Conservation (phyloP, 768 basidiomycete genomes). For the Tubosaeta sp. region DNA sequence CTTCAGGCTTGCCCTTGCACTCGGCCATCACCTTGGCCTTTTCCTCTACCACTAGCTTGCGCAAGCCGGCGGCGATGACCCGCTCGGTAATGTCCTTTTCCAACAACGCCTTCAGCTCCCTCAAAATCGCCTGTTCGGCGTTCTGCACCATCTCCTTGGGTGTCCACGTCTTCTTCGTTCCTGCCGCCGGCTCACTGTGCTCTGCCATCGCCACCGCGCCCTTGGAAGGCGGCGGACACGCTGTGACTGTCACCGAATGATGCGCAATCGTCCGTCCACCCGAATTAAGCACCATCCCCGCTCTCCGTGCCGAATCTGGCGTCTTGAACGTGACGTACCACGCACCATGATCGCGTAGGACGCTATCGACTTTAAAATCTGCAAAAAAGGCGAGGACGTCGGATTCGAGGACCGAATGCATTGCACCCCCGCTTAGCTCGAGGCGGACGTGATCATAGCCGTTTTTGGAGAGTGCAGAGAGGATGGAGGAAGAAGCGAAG, state of each 20-base stretch:
- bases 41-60: constrained; percentile 50
- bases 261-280: constrained; percentile 52
- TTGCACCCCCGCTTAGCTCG: constrained; percentile 41
- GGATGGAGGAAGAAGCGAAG: constrained; percentile 15
- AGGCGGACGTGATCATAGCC: constrained; percentile 65
- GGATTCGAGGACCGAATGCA: constrained; percentile 55
- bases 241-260: constrained; percentile 54
- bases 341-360: constrained; percentile 64
- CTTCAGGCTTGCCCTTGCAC: constrained; percentile 22
- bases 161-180: constrained; percentile 45
- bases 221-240: constrained; percentile 35
- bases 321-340: constrained; percentile 82
- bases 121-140: constrained; percentile 53
- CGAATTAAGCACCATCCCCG: constrained; percentile 57
- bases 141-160: constrained; percentile 49
- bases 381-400: constrained; percentile 67
- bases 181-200: constrained; percentile 26
- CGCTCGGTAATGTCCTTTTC: constrained; percentile 66
- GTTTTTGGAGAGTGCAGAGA: constrained; percentile 53
- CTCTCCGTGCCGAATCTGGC: constrained; percentile 58
- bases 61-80: constrained; percentile 51
- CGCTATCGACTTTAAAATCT: constrained; percentile 66
- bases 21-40: constrained; percentile 33
- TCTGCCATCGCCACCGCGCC: constrained; percentile 30
- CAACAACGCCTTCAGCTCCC: constrained; percentile 51